Percentiles rank a stretch among this genome's conserved stretches.
phyloP scores from a whole-genome alignment of 306 rosid species.

The Lathyrus oleraceus region DNA sequence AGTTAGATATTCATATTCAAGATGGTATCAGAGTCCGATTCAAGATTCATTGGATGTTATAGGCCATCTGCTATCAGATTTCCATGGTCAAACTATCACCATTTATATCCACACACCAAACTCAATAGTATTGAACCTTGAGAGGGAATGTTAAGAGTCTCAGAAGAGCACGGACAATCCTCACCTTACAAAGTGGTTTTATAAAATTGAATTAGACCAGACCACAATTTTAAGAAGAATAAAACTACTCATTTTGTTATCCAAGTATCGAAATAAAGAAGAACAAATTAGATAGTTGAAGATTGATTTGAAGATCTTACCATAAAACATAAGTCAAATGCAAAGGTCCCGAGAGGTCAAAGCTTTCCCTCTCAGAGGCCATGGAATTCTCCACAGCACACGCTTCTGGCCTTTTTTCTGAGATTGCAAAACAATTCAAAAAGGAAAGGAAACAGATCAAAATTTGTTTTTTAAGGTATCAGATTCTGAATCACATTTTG shows the following conservation, averaged over 20 bases:
- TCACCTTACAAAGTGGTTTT: no score
- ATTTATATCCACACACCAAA: no score
- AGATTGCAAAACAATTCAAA: slow-evolving; percentile 23
- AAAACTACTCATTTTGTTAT: neutral
- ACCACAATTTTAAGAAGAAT: no score
- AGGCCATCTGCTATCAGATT: no score
- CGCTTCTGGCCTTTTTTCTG: slow-evolving; percentile 27
- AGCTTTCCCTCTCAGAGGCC: slow-evolving; percentile 76
- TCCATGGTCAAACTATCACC: no score
- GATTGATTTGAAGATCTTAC: slow-evolving; percentile 45
- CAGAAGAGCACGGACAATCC: no score
- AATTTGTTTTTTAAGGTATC: slow-evolving; percentile 16
- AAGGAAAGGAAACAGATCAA: slow-evolving; percentile 20
- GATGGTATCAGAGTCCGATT: no score
- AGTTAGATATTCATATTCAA: no score
- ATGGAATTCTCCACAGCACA: slow-evolving; percentile 34
- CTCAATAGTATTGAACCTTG: no score
- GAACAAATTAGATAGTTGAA: neutral
- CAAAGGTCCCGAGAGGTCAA: slow-evolving; percentile 78
- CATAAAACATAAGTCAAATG: slow-evolving; percentile 73
- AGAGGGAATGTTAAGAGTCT: no score
- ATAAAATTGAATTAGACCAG: no score
- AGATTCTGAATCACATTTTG: neutral
- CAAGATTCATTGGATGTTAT: no score
- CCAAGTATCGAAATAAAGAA: neutral